Evolutionary conservation across 768 basidiomycete genomes (phyloP).

Genomic region (Trametes punicea): DNA sequence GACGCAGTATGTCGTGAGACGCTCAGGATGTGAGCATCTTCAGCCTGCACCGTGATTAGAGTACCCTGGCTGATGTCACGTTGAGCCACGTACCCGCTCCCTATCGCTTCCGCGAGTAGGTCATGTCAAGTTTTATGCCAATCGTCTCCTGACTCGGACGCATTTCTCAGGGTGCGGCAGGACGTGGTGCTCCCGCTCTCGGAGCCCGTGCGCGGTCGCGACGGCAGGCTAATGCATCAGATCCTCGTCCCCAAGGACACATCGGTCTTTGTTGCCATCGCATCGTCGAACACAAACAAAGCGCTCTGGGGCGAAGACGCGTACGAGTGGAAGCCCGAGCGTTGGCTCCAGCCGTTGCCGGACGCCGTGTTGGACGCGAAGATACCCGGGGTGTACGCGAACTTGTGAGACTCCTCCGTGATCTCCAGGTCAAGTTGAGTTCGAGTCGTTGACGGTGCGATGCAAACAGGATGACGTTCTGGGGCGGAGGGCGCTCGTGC

Average conservation of each 20-base stretch:
- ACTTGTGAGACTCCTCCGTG: slow-evolving; percentile 1
- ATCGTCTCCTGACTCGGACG: neutral
- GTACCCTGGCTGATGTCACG: too few relatives aligned
- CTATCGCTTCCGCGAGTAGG: slow-evolving; percentile 16
- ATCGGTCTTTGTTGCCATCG: slow-evolving; percentile 17
- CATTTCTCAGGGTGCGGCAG: slow-evolving; percentile 1
- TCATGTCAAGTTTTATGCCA: neutral
- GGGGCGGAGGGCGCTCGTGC: slow-evolving; percentile 42
- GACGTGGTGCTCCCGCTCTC: slow-evolving; percentile 21
- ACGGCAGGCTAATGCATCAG: slow-evolving; percentile 19
- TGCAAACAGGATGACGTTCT: slow-evolving; percentile 39
- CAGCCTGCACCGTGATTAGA: neutral
- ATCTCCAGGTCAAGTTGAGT: neutral
- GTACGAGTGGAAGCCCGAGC: slow-evolving; percentile 26
- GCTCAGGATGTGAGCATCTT: slow-evolving; percentile 10
- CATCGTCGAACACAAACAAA: slow-evolving; percentile 25
- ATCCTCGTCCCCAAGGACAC: slow-evolving; percentile 22
- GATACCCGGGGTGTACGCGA: slow-evolving; percentile 21
- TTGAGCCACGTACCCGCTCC: slow-evolving; percentile 11
- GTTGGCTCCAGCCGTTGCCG: slow-evolving; percentile 22
- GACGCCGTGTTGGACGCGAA: slow-evolving; percentile 9
- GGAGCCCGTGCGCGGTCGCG: slow-evolving; percentile 10
- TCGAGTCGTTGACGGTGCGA: neutral
- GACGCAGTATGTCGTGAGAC: slow-evolving; percentile 20
- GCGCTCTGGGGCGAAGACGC: slow-evolving; percentile 27